phyloP scores from a whole-genome alignment of 768 basidiomycete species.

The Phaffia australis region DNA sequence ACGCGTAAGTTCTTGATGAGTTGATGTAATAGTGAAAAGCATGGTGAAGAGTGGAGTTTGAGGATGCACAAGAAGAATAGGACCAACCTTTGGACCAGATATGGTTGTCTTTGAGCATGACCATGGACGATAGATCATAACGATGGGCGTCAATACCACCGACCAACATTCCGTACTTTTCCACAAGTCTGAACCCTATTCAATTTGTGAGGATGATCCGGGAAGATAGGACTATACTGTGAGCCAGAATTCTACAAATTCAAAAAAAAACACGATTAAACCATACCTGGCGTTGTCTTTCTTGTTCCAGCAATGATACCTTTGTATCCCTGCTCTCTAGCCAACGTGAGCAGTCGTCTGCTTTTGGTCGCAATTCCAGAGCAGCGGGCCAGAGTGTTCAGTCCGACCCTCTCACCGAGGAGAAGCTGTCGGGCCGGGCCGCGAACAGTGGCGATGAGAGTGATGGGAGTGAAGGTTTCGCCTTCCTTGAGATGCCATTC shows the following conservation, averaged over 20 bases:
- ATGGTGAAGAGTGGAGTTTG: slow-evolving; percentile 1
- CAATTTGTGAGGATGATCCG: slow-evolving; percentile 8
- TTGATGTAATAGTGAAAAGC: slow-evolving; percentile 5
- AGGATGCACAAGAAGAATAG: not conserved
- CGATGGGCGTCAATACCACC: slow-evolving; percentile 94
- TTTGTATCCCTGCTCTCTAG: slow-evolving; percentile 62
- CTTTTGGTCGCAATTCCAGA: slow-evolving; percentile 94
- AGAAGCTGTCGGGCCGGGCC: slow-evolving; percentile 81
- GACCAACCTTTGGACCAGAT: slow-evolving; percentile 83
- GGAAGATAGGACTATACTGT: not conserved
- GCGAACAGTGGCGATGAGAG: slow-evolving; percentile 69
- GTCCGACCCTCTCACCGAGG: slow-evolving; percentile 80
- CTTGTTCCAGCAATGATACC: slow-evolving; percentile 89
- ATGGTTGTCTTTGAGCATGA: slow-evolving; percentile 99
- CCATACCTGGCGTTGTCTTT: slow-evolving; percentile 82
- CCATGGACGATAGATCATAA: slow-evolving; percentile 96
- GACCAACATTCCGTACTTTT: slow-evolving; percentile 97
- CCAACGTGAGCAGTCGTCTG: slow-evolving; percentile 65
- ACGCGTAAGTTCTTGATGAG: not conserved
- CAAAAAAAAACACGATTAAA: not conserved
- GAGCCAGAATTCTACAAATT: not conserved
- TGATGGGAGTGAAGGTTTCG: slow-evolving; percentile 60
- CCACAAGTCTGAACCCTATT: slow-evolving; percentile 81
- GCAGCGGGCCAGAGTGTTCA: slow-evolving; percentile 87
- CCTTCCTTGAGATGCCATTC: slow-evolving; percentile 90